Evolutionary conservation across 768 basidiomycete genomes (phyloP), one percentile per base, ranked within the genome.

Genomic region (Sporobolomyces pararoseus): DNA sequence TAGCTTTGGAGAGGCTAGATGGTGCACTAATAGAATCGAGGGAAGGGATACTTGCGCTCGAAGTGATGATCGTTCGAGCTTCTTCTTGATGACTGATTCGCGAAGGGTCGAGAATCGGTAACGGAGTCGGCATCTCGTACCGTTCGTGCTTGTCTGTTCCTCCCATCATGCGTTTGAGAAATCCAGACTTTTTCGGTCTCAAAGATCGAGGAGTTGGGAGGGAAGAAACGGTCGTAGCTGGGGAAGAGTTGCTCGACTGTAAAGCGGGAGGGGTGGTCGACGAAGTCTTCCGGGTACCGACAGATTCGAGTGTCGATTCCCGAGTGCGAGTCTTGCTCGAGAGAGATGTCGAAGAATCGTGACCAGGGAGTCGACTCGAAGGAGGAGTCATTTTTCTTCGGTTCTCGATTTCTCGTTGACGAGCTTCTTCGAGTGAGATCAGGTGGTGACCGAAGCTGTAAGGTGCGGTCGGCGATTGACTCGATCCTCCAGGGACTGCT

Each of bases 91-190:
- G 25, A 19, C 6, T 19, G 53, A 14, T 4, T 12, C 37, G 55
- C 7, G 50, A 10, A 4, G 60, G 23, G 7, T 66, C 51, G 29
- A 25, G 37, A 9, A 23, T 35, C 1, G 66, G 57, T 6, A 57
- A 19, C 4, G 64, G 64, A 2, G 47, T 31, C n/a, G 66, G 66
- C 25, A 63, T 25, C 27, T 29, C 53, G 29, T 42, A 31, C 13
- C 51, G 50, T 7, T 53, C 39, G 29, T 42, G n/a, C 55, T 63
- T 69, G 42, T 73, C 62, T 16, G 25, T 50, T 6, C 58, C 67
- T n/a, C 68, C 68, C 72, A 73, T 73, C 68, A 73, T 73, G 23
- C 72, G 67, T 29, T 60, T 58, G 13, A 73, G 57, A 64, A 73
- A 73, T 17, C 72, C 72, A 46, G 60, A 63, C 61, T 66, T 69